Base-by-base conservation (phyloP, 208 protist species). In the Trypanosoma scelopori region DNA sequence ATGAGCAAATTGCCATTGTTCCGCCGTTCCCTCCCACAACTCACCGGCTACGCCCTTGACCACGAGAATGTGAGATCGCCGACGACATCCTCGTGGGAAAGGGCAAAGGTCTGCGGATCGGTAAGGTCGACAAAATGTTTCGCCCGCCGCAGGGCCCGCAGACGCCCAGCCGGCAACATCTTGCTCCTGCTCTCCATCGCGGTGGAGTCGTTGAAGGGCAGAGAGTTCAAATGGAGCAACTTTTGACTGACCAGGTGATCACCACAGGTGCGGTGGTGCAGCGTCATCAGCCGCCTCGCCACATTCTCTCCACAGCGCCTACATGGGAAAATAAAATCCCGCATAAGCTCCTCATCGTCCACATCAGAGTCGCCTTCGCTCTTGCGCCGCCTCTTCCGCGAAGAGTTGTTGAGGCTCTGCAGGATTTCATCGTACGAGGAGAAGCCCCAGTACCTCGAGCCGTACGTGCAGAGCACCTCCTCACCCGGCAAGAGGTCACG, bases 391-490 rank as follows among this genome's bases (percentile, higher is more conserved):
- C 51, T 27, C 16, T 70, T 65, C 16, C 50, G 25, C 5, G 4
- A 46, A 0, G 42, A 9, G 51, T 13, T 45, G 2, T 55, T 55
- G 12, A 63, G 46, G 37, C 39, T 71, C 5, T 67, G 41, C 25
- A 64, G 13, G 45, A 92, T 65, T 48, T 91, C 84, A 16, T 69
- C 76, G 73, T 95, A 95, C 9, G 86, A 87, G 27, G 78, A 72
- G 51, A 82, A 83, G 27, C 87, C 90, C 87, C 90, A 96, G 79
- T 96, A 96, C 25, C 75, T 84, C 25, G 87, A 82, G 20, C 90
- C 90, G 72, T 96, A 96, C 3, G 89, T 70, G 20, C 83, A 83
- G 47, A 93, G 85, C 35, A 96, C 49, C 72, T 96, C 90, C 61
- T 96, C 90, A 2, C 78, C 74, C 1, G 87, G 85, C 3, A 53